Evolutionary conservation across 140 eudicot genomes (phyloP).

Genomic region (Anethum foeniculum): DNA sequence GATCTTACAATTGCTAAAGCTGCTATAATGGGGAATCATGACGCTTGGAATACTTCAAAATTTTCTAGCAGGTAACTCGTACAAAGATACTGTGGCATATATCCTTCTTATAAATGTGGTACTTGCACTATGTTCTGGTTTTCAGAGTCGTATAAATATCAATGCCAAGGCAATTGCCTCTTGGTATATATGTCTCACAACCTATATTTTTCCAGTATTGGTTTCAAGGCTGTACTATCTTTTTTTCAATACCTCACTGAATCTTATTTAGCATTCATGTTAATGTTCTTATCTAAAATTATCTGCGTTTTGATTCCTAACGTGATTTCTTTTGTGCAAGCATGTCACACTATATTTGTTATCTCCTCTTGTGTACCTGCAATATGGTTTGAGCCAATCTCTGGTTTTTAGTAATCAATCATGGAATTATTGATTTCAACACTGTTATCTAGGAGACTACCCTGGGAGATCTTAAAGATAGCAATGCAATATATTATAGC

Average conservation of each 20-base stretch:
- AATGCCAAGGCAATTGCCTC: background rate
- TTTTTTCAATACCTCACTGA: background rate
- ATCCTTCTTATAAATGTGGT: conserved; percentile 3
- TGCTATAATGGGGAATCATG: conserved; percentile 83
- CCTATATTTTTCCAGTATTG: background rate
- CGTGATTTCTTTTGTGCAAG: background rate
- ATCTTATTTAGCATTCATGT: background rate
- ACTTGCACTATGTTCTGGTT: background rate
- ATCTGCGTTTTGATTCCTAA: background rate
- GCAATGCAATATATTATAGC: background rate
- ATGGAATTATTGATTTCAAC: background rate
- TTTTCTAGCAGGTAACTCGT: conserved; percentile 47
- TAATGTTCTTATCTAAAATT: background rate
- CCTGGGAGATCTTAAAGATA: background rate
- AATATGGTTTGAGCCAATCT: background rate
- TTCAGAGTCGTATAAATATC: background rate
- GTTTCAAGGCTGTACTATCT: background rate
- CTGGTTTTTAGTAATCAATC: background rate
- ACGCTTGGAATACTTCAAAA: conserved; percentile 68
- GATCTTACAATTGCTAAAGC: conserved; percentile 59
- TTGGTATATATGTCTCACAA: background rate
- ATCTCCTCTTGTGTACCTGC: background rate
- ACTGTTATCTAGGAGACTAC: background rate
- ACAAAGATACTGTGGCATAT: background rate
- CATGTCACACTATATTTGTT: background rate